phyloP scores from a whole-genome alignment of 164 flowering plant species.

The Vitis vinifera region ASM3070453v1 NC_081815.1:3295001-3295500 shows the following conservation, averaged over 20 bases:
- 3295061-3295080: slow-evolving; percentile 47
- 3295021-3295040: not conserved
- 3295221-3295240: not conserved
- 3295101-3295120: slow-evolving; percentile 67
- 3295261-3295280: not conserved
- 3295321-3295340: not conserved
- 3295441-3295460: too few species aligned
- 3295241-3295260: too few species aligned
- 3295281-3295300: not conserved
- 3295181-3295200: not conserved
- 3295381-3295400: too few species aligned
- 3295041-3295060: slow-evolving; percentile 34
- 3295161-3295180: not conserved
- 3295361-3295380: too few species aligned
- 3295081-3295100: slow-evolving; percentile 62
- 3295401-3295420: too few species aligned
- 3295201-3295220: not conserved
- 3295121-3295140: slow-evolving; percentile 27
- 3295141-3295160: not conserved
- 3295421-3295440: too few species aligned
- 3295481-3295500: too few species aligned
- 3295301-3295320: not conserved
- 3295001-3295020: not conserved
- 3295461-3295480: too few species aligned
- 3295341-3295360: not conserved